Evolutionary conservation across 1,284 basidiomycete species (phyloP).

Genomic region (Heterobasidion parviporum): DNA sequence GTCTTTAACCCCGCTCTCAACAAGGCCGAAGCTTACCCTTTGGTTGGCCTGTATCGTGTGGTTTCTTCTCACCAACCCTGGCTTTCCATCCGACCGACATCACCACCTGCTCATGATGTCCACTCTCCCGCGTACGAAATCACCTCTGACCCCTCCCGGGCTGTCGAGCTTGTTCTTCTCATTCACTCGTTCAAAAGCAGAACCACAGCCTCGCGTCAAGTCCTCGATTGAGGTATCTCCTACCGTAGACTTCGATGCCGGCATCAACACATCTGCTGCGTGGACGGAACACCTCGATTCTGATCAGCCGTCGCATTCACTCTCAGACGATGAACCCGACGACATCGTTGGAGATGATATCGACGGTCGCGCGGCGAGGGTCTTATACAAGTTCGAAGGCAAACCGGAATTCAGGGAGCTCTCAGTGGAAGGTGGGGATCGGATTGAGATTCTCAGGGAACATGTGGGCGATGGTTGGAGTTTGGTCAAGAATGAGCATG

Average conservation of each 20-base stretch:
- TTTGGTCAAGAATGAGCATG: constrained; percentile 42
- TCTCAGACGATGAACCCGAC: constrained; percentile 27
- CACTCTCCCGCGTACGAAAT: constrained; percentile 1
- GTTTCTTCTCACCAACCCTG: neutral
- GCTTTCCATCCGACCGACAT: neutral
- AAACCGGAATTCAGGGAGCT: constrained; percentile 68
- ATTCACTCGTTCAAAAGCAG: constrained; percentile 8
- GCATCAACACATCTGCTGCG: constrained; percentile 65
- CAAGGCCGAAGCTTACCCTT: no score
- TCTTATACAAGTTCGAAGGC: constrained; percentile 66
- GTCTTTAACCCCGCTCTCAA: neutral
- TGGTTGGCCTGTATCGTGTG: neutral
- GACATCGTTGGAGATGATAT: constrained; percentile 17
- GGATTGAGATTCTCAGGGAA: constrained; percentile 55
- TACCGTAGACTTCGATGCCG: constrained; percentile 54
- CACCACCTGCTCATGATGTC: constrained; percentile 5
- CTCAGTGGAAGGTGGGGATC: constrained; percentile 53
- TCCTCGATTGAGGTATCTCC: constrained; percentile 12
- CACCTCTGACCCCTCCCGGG: constrained; percentile 9
- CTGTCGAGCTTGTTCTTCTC: constrained; percentile 7
- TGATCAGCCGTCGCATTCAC: constrained; percentile 15
- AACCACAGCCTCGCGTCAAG: constrained; percentile 4
- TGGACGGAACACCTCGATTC: constrained; percentile 60
- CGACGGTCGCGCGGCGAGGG: constrained; percentile 43
- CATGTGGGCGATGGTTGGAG: constrained; percentile 72